Percentiles rank a stretch among this genome's conserved stretches.
Evolutionary conservation across 208 protist species (phyloP).

Genomic region (Wallacemonas sp.): DNA sequence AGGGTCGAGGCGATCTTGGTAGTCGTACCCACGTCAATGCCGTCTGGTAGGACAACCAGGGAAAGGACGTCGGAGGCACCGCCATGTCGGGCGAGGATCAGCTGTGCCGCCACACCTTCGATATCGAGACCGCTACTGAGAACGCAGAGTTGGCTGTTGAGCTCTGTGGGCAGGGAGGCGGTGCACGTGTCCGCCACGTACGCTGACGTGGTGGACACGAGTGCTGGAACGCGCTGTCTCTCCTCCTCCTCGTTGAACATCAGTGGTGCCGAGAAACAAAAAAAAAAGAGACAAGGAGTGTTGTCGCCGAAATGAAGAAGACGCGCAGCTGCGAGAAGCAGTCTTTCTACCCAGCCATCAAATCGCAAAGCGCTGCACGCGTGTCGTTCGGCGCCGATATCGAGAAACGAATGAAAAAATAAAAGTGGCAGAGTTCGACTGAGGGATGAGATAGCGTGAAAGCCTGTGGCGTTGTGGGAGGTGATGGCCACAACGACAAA

Average conservation of each 20-base stretch:
- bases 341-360: too few species aligned
- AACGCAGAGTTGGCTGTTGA: slow-evolving; percentile 65
- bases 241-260: slow-evolving; percentile 8
- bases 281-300: not conserved
- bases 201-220: not conserved
- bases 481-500: too few species aligned
- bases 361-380: too few species aligned
- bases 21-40: slow-evolving; percentile 84
- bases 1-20: slow-evolving; percentile 76
- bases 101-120: slow-evolving; percentile 39
- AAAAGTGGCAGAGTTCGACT: too few species aligned
- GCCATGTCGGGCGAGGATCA: slow-evolving; percentile 16
- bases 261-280: not conserved
- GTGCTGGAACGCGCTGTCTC: slow-evolving; percentile 3
- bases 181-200: slow-evolving; percentile 38
- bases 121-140: slow-evolving; percentile 61
- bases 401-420: too few species aligned
- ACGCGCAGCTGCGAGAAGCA: too few species aligned
- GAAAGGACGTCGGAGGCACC: slow-evolving; percentile 24
- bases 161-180: not conserved
- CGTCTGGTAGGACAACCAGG: slow-evolving; percentile 93
- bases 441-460: too few species aligned
- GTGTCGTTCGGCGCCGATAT: too few species aligned
- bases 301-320: too few species aligned
- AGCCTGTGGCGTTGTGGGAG: too few species aligned